Evolutionary conservation across 495 filamentous ascomycete genomes (phyloP).

Genomic region (Hypomontagnella monticulosa): DNA sequence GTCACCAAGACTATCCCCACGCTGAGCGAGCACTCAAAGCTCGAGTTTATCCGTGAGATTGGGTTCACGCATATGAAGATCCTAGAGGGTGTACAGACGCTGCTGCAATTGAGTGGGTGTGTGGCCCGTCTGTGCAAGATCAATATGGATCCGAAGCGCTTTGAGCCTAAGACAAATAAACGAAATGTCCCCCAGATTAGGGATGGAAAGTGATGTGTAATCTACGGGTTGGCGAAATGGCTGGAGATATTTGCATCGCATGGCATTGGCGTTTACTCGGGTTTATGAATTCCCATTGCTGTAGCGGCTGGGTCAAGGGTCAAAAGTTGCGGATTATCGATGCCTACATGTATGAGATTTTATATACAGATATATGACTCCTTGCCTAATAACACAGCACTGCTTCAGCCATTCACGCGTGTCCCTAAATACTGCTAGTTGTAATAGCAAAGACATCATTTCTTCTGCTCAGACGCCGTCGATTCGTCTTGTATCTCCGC

Average conservation of each 20-base stretch:
- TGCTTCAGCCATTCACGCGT: neutral
- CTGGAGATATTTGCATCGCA: conserved; percentile 37
- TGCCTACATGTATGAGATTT: conserved; percentile 18
- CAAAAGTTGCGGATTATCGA: conserved; percentile 5
- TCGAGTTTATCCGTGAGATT: conserved; percentile 98
- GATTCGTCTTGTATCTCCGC: conserved; percentile 36
- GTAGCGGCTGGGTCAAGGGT: conserved; percentile 10
- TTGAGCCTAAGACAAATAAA: conserved; percentile 63
- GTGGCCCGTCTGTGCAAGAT: conserved; percentile 88
- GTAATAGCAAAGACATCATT: conserved; percentile 14
- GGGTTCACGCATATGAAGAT: conserved; percentile 99
- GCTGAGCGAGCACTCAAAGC: conserved; percentile 89
- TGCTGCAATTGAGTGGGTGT: conserved; percentile 92
- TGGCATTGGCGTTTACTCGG: conserved; percentile 39
- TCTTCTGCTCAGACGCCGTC: conserved; percentile 11
- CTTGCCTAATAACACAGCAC: conserved; percentile 14
- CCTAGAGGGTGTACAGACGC: conserved; percentile 92
- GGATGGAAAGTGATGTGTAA: conserved; percentile 3
- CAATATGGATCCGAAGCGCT: conserved; percentile 94
- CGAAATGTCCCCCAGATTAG: neutral
- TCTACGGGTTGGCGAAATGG: conserved; percentile 26
- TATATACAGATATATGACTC: conserved; percentile 10
- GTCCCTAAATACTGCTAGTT: no score
- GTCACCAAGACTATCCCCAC: conserved; percentile 94
- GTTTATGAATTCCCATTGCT: conserved; percentile 16